Percentiles rank a stretch among this genome's conserved stretches.
These are phyloP conservation scores for Fomes fomentarius DNA, from an alignment of 1,284 basidiomycete species.

Conservation along the genomic window DNA sequence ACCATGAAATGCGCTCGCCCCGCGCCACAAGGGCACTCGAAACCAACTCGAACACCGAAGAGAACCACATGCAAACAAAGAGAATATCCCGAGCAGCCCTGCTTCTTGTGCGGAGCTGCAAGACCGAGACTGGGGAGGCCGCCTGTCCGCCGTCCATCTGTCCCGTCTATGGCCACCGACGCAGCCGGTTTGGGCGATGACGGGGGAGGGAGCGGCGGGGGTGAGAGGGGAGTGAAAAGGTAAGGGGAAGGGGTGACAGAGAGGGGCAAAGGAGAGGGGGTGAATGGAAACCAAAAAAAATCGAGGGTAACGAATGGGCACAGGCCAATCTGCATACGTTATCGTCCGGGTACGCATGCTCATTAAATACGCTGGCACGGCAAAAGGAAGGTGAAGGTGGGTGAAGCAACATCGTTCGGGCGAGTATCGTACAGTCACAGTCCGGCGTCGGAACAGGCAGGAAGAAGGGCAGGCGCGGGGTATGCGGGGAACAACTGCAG, in stretches of 20 bases:
- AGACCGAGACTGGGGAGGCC: constrained; percentile 5
- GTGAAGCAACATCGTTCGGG: constrained; percentile 20
- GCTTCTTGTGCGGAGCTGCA: neutral
- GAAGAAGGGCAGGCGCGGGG: constrained; percentile 4
- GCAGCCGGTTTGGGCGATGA: constrained; percentile 6
- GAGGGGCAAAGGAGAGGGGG: neutral
- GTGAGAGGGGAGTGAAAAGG: neutral
- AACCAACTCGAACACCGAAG: constrained; percentile 11
- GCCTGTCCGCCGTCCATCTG: neutral
- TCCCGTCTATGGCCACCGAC: constrained; percentile 9
- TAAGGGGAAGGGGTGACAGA: constrained; percentile 1
- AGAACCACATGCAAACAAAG: constrained; percentile 1
- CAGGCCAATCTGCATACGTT: constrained; percentile 28
- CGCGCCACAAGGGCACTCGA: constrained; percentile 7
- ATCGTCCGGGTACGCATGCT: constrained; percentile 32
- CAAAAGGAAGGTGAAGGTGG: constrained; percentile 29
- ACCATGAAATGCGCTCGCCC: constrained; percentile 13
- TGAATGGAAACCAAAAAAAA: constrained; percentile 5
- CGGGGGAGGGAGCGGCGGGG: neutral
- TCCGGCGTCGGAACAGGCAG: constrained; percentile 11
- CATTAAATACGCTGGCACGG: constrained; percentile 32
- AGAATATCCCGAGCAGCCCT: constrained; percentile 4
- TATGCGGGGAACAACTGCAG: neutral
- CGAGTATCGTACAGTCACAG: constrained; percentile 32
- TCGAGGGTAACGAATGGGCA: constrained; percentile 17